Conservation (phyloP, 441 rosid species). For the Melianthus villosus region DNA sequence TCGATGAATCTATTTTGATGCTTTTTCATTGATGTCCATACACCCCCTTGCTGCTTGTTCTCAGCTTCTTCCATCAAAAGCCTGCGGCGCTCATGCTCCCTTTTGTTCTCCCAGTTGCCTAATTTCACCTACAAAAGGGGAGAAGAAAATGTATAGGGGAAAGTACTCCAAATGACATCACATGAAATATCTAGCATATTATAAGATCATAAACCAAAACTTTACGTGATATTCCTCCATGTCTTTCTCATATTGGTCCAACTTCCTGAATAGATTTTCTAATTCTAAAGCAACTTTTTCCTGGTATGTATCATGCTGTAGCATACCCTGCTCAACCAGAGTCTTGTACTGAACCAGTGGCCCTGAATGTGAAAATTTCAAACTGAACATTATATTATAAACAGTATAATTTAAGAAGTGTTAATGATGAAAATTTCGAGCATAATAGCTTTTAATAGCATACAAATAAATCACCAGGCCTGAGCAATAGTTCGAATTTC, state of each 20-base stretch:
- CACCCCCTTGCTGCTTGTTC: conserved; percentile 43
- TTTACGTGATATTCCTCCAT: conserved; percentile 74
- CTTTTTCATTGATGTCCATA: conserved; percentile 39
- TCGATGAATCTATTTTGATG: conserved; percentile 32
- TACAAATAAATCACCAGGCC: no score
- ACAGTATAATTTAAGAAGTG: no score
- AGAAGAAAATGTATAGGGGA: conserved; percentile 6
- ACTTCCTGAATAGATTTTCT: conserved; percentile 45
- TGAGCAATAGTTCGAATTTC: no score
- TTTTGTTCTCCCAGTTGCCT: conserved; percentile 61
- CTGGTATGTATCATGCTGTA: conserved; percentile 62
- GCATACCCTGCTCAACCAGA: conserved; percentile 52
- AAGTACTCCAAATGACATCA: no score
- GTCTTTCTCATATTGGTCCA: conserved; percentile 61
- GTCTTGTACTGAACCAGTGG: conserved; percentile 33
- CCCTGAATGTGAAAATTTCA: conserved; percentile 18
- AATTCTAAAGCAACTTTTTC: conserved; percentile 53
- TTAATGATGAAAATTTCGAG: no score
- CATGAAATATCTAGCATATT: no score
- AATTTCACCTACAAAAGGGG: conserved; percentile 30
- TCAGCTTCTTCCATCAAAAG: conserved; percentile 71
- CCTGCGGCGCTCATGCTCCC: conserved; percentile 48
- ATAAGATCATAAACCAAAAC: background rate
- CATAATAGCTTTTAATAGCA: no score
- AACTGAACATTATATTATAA: no score